Percentiles rank a stretch among this genome's conserved stretches.
Conservation (phyloP, 352 stramenopile genomes). For the Phytophthora macrochlamydospora region DNA sequence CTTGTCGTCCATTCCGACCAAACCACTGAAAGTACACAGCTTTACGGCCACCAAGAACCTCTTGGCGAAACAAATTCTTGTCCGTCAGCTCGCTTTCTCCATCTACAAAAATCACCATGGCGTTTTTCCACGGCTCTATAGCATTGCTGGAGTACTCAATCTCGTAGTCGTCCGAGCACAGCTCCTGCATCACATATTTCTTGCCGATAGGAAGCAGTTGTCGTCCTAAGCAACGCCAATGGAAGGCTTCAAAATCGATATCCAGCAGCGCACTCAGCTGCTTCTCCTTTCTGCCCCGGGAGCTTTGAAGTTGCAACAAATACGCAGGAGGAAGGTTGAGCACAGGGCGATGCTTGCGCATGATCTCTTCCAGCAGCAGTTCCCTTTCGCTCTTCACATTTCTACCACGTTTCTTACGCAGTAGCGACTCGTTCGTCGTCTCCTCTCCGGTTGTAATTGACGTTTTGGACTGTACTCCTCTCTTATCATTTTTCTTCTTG, state of each 20-base stretch:
- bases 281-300: background rate
- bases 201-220: slow-evolving; percentile 65
- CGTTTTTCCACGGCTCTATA: slow-evolving; percentile 61
- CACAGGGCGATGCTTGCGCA: background rate
- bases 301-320: slow-evolving; percentile 5
- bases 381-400: background rate
- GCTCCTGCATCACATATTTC: slow-evolving; percentile 47
- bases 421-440: too few relatives aligned
- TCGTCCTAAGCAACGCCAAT: slow-evolving; percentile 43
- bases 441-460: too few relatives aligned
- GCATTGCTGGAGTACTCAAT: slow-evolving; percentile 35
- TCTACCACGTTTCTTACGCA: background rate
- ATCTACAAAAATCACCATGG: slow-evolving; percentile 29
- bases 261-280: slow-evolving; percentile 31
- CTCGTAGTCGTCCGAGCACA: slow-evolving; percentile 39
- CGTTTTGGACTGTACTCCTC: background rate
- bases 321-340: background rate
- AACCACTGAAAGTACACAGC: slow-evolving; percentile 30
- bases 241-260: slow-evolving; percentile 57
- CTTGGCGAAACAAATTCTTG: slow-evolving; percentile 27
- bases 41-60: slow-evolving; percentile 4
- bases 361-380: slow-evolving; percentile 1
- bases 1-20: slow-evolving; percentile 2
- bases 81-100: slow-evolving; percentile 19
- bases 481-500: background rate